A percentile compares a stretch with the other conserved stretches of the same genome.
Evolutionary conservation across 2,329 filamentous ascomycete species (phyloP).

Genomic region (Aureobasidium lini): DNA sequence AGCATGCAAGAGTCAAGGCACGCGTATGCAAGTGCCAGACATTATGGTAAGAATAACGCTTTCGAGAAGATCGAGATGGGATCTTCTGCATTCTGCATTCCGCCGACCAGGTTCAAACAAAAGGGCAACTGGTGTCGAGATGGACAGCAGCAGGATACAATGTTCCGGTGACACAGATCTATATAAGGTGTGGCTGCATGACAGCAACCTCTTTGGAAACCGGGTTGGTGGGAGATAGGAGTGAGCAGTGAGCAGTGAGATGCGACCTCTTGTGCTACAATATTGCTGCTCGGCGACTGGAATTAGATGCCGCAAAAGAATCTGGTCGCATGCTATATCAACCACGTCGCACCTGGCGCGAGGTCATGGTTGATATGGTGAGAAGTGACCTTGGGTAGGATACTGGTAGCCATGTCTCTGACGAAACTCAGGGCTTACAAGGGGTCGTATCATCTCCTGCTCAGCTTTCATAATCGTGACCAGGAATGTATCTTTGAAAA

Average conservation of each 20-base stretch:
- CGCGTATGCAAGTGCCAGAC: background rate
- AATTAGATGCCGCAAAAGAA: background rate
- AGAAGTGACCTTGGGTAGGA: background rate
- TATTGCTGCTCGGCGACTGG: background rate
- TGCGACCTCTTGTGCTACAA: background rate
- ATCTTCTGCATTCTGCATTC: background rate
- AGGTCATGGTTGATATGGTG: background rate
- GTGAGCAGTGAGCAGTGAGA: background rate
- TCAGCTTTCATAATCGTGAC: background rate
- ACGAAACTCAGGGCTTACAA: background rate
- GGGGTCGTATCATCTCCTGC: background rate
- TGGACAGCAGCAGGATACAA: slow-evolving; percentile 1
- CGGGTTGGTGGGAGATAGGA: slow-evolving; percentile 4
- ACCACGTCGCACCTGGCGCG: background rate
- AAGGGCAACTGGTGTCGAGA: background rate
- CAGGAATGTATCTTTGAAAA: background rate
- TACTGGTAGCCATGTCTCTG: background rate
- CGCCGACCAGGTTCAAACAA: slow-evolving; percentile 3
- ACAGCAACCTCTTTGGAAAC: background rate
- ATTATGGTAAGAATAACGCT: background rate
- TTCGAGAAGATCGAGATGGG: background rate
- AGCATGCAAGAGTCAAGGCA: background rate
- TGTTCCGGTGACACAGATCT: slow-evolving; percentile 4
- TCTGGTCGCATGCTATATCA: background rate
- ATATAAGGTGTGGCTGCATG: slow-evolving; percentile 15